Conservation (phyloP, 1,139 yeast genomes). For the Blastobotrys raffinosifermentans region DNA sequence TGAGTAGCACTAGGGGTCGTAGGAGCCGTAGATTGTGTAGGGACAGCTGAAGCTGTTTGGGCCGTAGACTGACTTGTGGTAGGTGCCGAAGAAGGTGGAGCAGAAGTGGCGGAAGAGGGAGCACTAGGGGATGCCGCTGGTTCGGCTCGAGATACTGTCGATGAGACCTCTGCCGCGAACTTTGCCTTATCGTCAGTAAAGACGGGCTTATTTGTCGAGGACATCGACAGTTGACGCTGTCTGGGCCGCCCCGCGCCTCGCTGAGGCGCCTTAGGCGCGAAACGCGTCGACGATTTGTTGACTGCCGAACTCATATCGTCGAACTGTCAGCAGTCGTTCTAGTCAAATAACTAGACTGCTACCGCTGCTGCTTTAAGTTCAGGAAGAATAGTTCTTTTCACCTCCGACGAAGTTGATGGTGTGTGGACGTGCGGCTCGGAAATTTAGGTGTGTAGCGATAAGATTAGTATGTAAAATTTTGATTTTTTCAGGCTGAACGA, state of each 20-base stretch:
- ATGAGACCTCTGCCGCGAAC: background rate
- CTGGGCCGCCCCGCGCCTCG: conserved; percentile 18
- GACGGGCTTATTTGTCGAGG: background rate
- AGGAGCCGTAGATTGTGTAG: no score
- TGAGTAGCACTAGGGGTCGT: no score
- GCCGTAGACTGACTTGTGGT: no score
- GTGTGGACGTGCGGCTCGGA: no score
- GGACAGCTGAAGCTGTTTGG: no score
- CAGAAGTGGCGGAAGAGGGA: no score
- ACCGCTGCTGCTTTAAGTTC: no score
- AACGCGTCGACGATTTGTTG: conserved; percentile 27
- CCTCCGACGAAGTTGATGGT: no score
- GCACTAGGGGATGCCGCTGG: no score
- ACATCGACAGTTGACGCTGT: conserved; percentile 18
- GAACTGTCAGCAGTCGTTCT: conserved; percentile 1
- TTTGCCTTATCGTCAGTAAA: background rate
- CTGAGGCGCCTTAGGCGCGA: conserved; percentile 30
- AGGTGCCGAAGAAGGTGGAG: no score
- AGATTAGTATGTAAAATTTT: background rate
- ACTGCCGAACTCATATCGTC: conserved; percentile 32
- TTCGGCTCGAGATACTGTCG: background rate
- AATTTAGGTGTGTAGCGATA: background rate
- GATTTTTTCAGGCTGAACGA: conserved; percentile 1
- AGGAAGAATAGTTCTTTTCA: no score
- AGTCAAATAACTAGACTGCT: no score